phyloP scores from a whole-genome alignment of 192 early-diverging fungal genomes.

The Coemansia nantahalensis region DNA sequence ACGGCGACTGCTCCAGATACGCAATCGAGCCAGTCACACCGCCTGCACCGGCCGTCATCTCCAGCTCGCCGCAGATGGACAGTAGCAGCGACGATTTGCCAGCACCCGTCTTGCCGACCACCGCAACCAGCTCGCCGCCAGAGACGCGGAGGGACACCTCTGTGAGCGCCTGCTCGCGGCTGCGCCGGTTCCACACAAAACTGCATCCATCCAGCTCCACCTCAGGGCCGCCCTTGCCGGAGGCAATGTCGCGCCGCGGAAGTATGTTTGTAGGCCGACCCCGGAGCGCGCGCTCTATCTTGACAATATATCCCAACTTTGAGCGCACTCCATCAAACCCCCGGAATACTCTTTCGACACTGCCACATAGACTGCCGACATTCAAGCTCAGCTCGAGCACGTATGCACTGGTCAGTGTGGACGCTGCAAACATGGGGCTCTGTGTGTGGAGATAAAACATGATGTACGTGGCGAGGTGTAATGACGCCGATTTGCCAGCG shows the following conservation, averaged over 20 bases:
- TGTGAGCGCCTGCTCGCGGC: constrained; percentile 5
- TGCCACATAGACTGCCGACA: constrained; percentile 4
- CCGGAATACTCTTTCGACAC: constrained; percentile 3
- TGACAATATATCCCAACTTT: constrained; percentile 6
- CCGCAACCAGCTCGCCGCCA: constrained; percentile 64
- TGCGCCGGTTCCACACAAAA: constrained; percentile 23
- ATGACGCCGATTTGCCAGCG: constrained; percentile 1
- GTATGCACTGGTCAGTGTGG: constrained; percentile 20
- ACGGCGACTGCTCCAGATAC: constrained; percentile 80
- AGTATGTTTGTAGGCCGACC: too few relatives aligned
- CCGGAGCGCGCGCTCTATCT: constrained; percentile 16
- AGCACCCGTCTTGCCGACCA: constrained; percentile 80
- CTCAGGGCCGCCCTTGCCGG: too few relatives aligned
- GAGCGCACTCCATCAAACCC: constrained; percentile 1
- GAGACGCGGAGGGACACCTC: constrained; percentile 54
- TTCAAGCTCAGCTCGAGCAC: constrained; percentile 23
- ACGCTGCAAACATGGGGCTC: neutral
- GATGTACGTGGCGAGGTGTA: constrained; percentile 15
- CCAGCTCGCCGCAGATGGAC: constrained; percentile 85
- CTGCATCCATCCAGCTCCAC: constrained; percentile 17
- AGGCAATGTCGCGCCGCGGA: too few relatives aligned
- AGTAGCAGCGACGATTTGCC: constrained; percentile 86
- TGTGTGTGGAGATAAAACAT: constrained; percentile 18
- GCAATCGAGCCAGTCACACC: constrained; percentile 64
- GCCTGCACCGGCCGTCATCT: constrained; percentile 48